A percentile compares a stretch with the other conserved stretches of the same genome.
Evolutionary conservation across 805 yeast species (phyloP).

Genomic region (Metschnikowia cerradonensis): DNA sequence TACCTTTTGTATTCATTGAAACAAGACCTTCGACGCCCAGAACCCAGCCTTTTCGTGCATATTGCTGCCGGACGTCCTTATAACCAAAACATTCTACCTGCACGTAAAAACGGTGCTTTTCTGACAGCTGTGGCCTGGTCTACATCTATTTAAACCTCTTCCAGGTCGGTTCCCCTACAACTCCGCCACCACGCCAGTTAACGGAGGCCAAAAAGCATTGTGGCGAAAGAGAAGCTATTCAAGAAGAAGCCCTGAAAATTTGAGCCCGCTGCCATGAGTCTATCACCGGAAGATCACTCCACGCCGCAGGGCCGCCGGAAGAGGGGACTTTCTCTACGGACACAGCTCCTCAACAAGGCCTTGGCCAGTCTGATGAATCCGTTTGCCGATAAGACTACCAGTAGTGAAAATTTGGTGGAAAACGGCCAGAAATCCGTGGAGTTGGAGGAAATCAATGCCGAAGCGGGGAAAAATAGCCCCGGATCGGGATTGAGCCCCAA

Average conservation of each 20-base stretch:
- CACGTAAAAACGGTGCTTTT: not conserved
- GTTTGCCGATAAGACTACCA: conserved; percentile 20
- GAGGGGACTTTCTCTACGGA: conserved; percentile 63
- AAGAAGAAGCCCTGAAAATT: not conserved
- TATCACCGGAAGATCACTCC: conserved; percentile 2
- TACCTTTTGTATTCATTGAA: not conserved
- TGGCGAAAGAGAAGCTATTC: not conserved
- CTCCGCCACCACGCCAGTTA: not conserved
- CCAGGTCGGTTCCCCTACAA: not conserved
- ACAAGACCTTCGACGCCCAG: not conserved
- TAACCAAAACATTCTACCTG: not conserved
- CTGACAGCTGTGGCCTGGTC: not conserved
- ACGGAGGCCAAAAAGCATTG: not conserved
- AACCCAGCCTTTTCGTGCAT: too few species aligned
- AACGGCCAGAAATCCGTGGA: conserved; percentile 5
- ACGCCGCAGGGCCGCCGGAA: conserved; percentile 36
- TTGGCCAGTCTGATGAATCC: conserved; percentile 17
- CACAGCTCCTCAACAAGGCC: conserved; percentile 57
- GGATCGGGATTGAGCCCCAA: not conserved
- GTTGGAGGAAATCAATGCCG: conserved; percentile 4
- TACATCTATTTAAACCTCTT: not conserved
- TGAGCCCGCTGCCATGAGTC: not conserved
- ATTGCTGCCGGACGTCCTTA: not conserved
- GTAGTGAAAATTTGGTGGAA: conserved; percentile 9
- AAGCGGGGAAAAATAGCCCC: not conserved